A percentile compares a stretch with the other conserved stretches of the same genome.
Conservation (phyloP, 208 protist species). For the Crithidia brevicula region DNA sequence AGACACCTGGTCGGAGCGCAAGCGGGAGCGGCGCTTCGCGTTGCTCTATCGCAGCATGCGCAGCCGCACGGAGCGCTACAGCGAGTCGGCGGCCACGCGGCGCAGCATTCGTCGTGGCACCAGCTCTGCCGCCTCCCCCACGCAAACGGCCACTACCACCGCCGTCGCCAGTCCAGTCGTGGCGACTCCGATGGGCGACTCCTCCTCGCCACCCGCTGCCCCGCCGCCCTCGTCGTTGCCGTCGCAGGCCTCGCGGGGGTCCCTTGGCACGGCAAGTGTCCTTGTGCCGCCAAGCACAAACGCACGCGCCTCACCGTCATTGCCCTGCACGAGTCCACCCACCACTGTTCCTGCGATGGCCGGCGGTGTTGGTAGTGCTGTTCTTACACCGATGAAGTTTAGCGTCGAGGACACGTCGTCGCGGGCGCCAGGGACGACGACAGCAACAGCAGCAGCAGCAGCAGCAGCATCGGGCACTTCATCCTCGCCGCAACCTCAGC, state of each 20-base stretch:
- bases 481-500: not conserved
- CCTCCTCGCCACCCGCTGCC: not conserved
- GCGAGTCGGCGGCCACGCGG: slow-evolving; percentile 35
- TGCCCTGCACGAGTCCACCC: not conserved
- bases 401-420: slow-evolving; percentile 32
- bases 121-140: slow-evolving; percentile 8
- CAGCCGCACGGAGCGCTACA: slow-evolving; percentile 32
- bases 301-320: slow-evolving; percentile 16
- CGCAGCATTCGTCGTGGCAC: slow-evolving; percentile 32
- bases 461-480: not conserved
- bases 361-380: not conserved
- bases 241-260: not conserved
- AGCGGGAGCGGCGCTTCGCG: slow-evolving; percentile 35
- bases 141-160: slow-evolving; percentile 5
- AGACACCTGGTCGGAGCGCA: slow-evolving; percentile 36
- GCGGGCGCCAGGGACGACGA: not conserved
- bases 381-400: slow-evolving; percentile 21
- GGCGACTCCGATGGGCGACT: not conserved
- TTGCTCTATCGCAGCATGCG: slow-evolving; percentile 43
- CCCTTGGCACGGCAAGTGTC: not conserved
- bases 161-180: slow-evolving; percentile 8
- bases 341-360: not conserved
- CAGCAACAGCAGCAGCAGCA: not conserved
- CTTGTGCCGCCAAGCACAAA: slow-evolving; percentile 10
- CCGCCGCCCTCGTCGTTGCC: not conserved